Conservation (phyloP, 1,284 basidiomycete genomes). For the Melampsora americana region DNA sequence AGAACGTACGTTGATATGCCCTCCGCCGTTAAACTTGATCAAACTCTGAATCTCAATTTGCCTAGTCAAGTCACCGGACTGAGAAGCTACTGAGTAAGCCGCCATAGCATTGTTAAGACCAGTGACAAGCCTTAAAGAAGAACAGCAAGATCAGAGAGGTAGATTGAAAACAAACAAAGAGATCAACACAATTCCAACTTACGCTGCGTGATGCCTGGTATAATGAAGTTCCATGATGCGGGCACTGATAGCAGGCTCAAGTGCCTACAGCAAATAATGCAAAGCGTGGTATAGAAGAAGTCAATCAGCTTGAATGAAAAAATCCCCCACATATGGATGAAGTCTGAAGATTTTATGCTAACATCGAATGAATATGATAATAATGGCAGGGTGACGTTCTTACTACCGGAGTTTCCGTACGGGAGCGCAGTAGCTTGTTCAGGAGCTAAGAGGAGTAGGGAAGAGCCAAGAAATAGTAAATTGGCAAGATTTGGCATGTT, state of each 20-base stretch:
- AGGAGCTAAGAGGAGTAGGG: too few relatives aligned
- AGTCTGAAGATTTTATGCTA: not conserved
- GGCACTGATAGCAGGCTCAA: slow-evolving; percentile 76
- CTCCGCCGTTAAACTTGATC: slow-evolving; percentile 87
- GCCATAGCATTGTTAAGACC: slow-evolving; percentile 70
- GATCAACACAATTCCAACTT: not conserved
- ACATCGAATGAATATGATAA: slow-evolving; percentile 82
- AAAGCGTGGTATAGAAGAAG: too few relatives aligned
- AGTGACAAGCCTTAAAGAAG: not conserved
- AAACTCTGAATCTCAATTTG: slow-evolving; percentile 79
- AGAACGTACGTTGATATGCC: slow-evolving; percentile 56
- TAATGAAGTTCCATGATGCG: slow-evolving; percentile 86
- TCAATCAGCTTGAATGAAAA: not conserved
- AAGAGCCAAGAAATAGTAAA: too few relatives aligned
- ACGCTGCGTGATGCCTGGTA: slow-evolving; percentile 80
- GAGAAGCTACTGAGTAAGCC: slow-evolving; percentile 64
- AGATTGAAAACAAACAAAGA: not conserved
- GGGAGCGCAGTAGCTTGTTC: too few relatives aligned
- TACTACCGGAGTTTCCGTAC: too few relatives aligned
- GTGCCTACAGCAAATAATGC: slow-evolving; percentile 53
- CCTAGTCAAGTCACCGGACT: slow-evolving; percentile 66
- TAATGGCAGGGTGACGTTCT: slow-evolving; percentile 70
- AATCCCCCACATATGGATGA: not conserved
- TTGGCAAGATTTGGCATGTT: too few relatives aligned
- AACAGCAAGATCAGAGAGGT: not conserved